Evolutionary conservation across 1,284 basidiomycete genomes (phyloP).

Genomic region (Porodaedalea pini): DNA sequence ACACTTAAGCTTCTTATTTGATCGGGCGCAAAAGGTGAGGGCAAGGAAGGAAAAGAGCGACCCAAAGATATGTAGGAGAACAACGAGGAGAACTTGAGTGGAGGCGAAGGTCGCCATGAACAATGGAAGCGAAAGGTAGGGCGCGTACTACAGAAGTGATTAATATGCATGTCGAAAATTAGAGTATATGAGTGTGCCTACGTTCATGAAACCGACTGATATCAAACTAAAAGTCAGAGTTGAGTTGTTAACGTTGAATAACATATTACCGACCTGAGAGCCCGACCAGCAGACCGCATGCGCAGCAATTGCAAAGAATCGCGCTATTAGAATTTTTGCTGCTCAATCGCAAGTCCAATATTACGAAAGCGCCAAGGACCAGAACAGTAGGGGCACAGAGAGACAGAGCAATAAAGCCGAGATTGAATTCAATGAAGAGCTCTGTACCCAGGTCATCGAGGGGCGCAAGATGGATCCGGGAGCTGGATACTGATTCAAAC

Average conservation of each 20-base stretch:
- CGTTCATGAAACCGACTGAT: conserved; percentile 16
- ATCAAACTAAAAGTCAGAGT: neutral
- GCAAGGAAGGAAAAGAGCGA: conserved; percentile 13
- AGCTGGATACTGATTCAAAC: neutral
- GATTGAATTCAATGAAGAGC: conserved; percentile 6
- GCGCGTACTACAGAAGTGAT: conserved; percentile 1
- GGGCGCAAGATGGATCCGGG: neutral
- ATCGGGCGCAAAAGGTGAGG: neutral
- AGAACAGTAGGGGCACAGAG: conserved; percentile 7
- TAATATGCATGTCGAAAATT: neutral
- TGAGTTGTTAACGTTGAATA: neutral
- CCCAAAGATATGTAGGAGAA: conserved; percentile 6
- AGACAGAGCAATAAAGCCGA: conserved; percentile 17
- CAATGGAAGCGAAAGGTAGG: conserved; percentile 8
- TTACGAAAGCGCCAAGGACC: conserved; percentile 3
- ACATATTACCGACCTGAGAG: conserved; percentile 14
- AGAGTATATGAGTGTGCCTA: neutral
- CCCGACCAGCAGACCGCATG: conserved; percentile 16
- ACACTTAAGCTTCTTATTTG: neutral
- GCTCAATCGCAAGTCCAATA: neutral
- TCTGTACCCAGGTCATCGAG: neutral
- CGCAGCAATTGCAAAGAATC: neutral
- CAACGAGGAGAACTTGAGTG: conserved; percentile 7
- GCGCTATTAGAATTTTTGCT: neutral
- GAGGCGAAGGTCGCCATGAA: conserved; percentile 7